Conservation (phyloP, 2,329 filamentous ascomycete species). For the Macroventuria anomochaeta region DNA sequence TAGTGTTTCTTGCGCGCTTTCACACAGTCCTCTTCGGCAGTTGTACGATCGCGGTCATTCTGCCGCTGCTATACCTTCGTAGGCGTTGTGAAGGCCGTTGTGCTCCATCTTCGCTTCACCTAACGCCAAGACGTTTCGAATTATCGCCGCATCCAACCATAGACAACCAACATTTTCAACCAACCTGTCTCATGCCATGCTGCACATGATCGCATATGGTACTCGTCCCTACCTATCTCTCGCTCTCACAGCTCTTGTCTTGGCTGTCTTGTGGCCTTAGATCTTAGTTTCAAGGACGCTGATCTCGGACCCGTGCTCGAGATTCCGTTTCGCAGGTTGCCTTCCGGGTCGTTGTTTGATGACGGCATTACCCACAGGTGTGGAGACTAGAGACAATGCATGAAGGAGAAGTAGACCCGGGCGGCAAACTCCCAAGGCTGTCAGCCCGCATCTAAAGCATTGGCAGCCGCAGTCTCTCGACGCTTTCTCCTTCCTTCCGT, state of each 20-base stretch:
- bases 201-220: neutral
- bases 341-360: conserved; percentile 16
- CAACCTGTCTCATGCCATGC: neutral
- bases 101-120: conserved; percentile 31
- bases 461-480: conserved; percentile 34
- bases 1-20: neutral
- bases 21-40: neutral
- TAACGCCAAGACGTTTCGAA: conserved; percentile 40
- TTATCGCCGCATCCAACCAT: conserved; percentile 26
- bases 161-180: neutral
- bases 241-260: conserved; percentile 18
- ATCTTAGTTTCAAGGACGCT: conserved; percentile 26
- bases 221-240: conserved; percentile 2
- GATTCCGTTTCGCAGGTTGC: conserved; percentile 23
- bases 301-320: conserved; percentile 26
- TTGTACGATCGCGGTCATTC: neutral
- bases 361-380: conserved; percentile 22
- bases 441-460: conserved; percentile 39
- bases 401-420: conserved; percentile 28
- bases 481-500: conserved; percentile 24
- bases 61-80: neutral
- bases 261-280: conserved; percentile 27
- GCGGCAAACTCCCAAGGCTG: conserved; percentile 25
- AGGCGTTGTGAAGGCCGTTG: conserved; percentile 28
- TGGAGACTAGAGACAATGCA: conserved; percentile 33